These are phyloP conservation scores for Trametes sanguinea DNA, from an alignment of 768 basidiomycete species.

Conservation along the genomic window DNA sequence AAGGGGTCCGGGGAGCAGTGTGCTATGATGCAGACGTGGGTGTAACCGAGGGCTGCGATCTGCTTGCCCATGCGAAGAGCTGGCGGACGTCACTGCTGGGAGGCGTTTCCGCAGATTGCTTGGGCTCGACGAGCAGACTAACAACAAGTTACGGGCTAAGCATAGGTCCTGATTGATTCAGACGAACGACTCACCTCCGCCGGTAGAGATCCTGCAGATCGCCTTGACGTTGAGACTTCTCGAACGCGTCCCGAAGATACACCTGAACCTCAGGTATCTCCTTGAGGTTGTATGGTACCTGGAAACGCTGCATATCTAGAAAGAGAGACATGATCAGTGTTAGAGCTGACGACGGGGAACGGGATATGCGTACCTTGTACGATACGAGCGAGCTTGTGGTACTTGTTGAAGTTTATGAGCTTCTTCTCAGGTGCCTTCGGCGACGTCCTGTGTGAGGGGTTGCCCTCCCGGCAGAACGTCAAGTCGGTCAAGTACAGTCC, in stretches of 20 bases:
- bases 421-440: conserved; percentile 74
- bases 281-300: conserved; percentile 82
- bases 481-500: conserved; percentile 89
- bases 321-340: too few species aligned
- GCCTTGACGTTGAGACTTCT: conserved; percentile 73
- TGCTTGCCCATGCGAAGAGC: conserved; percentile 77
- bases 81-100: conserved; percentile 71
- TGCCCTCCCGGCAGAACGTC: conserved; percentile 95
- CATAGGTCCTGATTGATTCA: too few species aligned
- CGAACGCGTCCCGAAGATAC: conserved; percentile 72
- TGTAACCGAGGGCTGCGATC: conserved; percentile 46
- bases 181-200: conserved; percentile 79
- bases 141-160: too few species aligned
- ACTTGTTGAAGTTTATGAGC: conserved; percentile 95
- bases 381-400: conserved; percentile 85
- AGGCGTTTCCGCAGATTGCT: conserved; percentile 71
- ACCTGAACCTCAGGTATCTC: conserved; percentile 88
- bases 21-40: conserved; percentile 38
- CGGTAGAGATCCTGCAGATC: conserved; percentile 85
- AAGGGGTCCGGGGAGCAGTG: neutral
- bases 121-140: conserved; percentile 76
- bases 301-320: conserved; percentile 96
- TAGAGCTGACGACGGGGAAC: too few species aligned
- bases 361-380: too few species aligned
- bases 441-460: conserved; percentile 81